Base-by-base conservation (phyloP, 805 yeast genomes). In the Lipomyces starkeyi region DNA sequence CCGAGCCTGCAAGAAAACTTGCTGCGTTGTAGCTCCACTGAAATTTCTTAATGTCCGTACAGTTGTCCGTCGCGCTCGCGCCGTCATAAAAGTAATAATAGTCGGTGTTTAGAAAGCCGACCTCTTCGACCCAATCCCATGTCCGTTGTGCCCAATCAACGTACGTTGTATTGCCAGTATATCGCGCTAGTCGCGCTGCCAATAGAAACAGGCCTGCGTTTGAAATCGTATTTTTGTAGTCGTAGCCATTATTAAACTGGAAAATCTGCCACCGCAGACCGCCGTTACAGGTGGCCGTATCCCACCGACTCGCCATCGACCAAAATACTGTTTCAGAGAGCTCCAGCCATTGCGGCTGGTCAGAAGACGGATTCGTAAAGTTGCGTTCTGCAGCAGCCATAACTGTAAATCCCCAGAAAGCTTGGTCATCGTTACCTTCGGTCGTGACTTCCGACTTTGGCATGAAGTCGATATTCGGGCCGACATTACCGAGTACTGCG, bases 401-500 rank as follows among this genome's bases (percentile, higher is more conserved):
- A 3, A 88, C 96, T 0, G 97, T 90, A 68, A 94, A 83, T 5
- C 97, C 98, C 98, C 98, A 94, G 78, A 94, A 92, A 1, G 91
- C 97, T 81, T 94, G 98, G 82, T 94, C 98, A 83, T 94, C 99
- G 77, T 94, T 94, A 75, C 98, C 99, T 80, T 94, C 98, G 1
- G 97, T 91, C 47, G 93, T 87, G 11, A 93, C 86, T 80, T 93
- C 97, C 78, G 92, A 92, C 69, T 87, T 81, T 3, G 98, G 97
- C 78, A 94, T 88, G 79, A 88, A 95, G 80, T 94, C 89, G 80
- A 86, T 81, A 76, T 88, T 83, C 13, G 85, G 85, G 59, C 94
- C 94, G 7, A 86, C 86, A 79, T 94, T 98, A 75, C 86, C 87
- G 61, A 85, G 76, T 74, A 94, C 77, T 2, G 97, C 90, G 53